Conservation (phyloP, 2,329 filamentous ascomycete genomes). For the Penicillium janthinellum region DNA sequence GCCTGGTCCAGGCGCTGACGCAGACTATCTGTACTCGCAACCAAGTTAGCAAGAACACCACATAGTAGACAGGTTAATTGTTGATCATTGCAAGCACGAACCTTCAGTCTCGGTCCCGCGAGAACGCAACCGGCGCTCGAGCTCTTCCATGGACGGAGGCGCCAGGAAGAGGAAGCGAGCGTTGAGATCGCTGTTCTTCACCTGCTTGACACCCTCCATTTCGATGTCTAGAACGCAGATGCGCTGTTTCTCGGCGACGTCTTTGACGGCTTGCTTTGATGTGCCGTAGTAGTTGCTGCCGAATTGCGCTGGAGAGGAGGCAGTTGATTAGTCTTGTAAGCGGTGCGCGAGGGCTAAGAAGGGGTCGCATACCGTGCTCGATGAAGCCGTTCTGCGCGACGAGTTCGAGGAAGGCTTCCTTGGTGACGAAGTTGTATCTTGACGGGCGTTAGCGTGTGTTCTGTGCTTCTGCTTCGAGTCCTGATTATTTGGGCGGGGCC, state of each 20-base stretch:
- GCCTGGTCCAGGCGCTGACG: slow-evolving; percentile 71
- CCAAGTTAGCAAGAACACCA: neutral
- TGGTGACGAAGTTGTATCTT: slow-evolving; percentile 68
- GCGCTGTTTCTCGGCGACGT: slow-evolving; percentile 69
- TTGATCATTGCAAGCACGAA: neutral
- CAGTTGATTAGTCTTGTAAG: neutral
- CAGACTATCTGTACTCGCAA: slow-evolving; percentile 52
- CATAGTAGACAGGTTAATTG: too few relatives aligned
- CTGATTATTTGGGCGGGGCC: neutral
- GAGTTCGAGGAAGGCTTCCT: slow-evolving; percentile 67
- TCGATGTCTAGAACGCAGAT: slow-evolving; percentile 92
- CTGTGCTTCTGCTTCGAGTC: neutral
- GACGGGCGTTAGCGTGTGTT: neutral
- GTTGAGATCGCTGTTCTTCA: slow-evolving; percentile 72
- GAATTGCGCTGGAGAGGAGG: slow-evolving; percentile 63
- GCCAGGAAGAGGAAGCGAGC: slow-evolving; percentile 84
- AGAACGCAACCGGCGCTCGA: slow-evolving; percentile 74
- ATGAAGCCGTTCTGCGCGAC: slow-evolving; percentile 74
- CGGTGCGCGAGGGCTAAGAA: neutral
- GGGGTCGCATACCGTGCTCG: slow-evolving; percentile 57
- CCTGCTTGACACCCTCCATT: slow-evolving; percentile 97
- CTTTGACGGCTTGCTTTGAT: slow-evolving; percentile 74
- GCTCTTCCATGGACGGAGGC: slow-evolving; percentile 71
- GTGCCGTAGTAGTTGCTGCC: slow-evolving; percentile 87
- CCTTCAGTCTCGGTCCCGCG: slow-evolving; percentile 76